Evolutionary conservation across 306 rosid genomes (phyloP), one percentile per base, ranked within the genome.

Genomic region (Carpinus viminea): DNA sequence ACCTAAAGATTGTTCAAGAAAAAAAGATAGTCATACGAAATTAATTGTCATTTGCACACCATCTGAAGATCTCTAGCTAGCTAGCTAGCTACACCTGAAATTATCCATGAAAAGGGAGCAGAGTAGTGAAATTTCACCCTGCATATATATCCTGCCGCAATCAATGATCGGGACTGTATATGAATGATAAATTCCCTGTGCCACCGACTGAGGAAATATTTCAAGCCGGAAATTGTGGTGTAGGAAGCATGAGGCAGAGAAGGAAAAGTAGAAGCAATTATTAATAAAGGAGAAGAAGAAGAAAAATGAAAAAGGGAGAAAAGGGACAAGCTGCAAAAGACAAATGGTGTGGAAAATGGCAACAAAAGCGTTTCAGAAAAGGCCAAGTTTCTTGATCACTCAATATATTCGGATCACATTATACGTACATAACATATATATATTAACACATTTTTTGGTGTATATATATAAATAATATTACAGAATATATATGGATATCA

Each of bases 351-450:
- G 8, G 69, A 53, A 53, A 52, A 52, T 52, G 20, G 6, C 20
- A 16, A 52, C n/a, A 16, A n/a, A 8, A 20, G 26, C 10, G 61
- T 55, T n/a, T 66, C 72, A 66, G 31, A n/a, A 18, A 66, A 66
- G 28, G 38, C 62, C 34, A 15, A 55, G 72, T 54, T 55, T 78
- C 83, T 78, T 75, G n/a, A 46, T 59, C 41, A 51, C 78, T 68
- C 74, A 51, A 62, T 79, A 79, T 41, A 52, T 76, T 77, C 78
- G 76, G 76, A 76, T 79, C 74, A 84, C 45, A 72, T 48, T 48
- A 48, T 48, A 48, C 45, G 45, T 41, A 41, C 45, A 38, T 38
- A 4, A 5, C 34, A 5, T 38, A 41, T 7, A 71, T 46, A 69
- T 55, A 18, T 47, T 47, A 28, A 84, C 78, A 74, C 21, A 65